A percentile compares a stretch with the other conserved stretches of the same genome.
These are phyloP conservation scores for Cynara cardunculus DNA, from an alignment of 129 eudicot species.

Conservation along the genomic window DNA sequence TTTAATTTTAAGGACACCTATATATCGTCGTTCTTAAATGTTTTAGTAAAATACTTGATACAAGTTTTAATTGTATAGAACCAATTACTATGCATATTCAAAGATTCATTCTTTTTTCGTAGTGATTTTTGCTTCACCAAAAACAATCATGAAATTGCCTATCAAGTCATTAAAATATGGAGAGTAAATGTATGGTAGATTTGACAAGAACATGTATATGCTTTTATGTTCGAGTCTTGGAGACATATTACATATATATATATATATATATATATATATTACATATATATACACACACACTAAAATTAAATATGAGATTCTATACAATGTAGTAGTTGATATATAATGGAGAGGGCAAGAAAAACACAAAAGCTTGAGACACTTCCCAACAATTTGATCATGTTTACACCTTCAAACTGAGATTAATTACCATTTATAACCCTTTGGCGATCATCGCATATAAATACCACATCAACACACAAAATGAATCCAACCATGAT, in stretches of 20 bases:
- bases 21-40: neutral
- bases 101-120: neutral
- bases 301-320: neutral
- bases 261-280: no score
- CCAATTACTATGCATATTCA: neutral
- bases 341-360: neutral
- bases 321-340: neutral
- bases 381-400: neutral
- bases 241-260: no score
- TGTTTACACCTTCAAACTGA: neutral
- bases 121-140: neutral
- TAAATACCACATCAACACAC: neutral
- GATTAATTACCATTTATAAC: neutral
- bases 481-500: neutral
- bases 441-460: neutral
- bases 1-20: neutral
- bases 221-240: neutral
- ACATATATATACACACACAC: no score
- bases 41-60: neutral
- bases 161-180: neutral
- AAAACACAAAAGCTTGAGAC: neutral
- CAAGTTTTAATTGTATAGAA: neutral
- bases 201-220: no score
- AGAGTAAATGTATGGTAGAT: neutral
- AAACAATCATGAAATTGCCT: neutral